Evolutionary conservation across 1,284 basidiomycete genomes (phyloP), one percentile per base, ranked within the genome.

Genomic region (Tilletia setariae): DNA sequence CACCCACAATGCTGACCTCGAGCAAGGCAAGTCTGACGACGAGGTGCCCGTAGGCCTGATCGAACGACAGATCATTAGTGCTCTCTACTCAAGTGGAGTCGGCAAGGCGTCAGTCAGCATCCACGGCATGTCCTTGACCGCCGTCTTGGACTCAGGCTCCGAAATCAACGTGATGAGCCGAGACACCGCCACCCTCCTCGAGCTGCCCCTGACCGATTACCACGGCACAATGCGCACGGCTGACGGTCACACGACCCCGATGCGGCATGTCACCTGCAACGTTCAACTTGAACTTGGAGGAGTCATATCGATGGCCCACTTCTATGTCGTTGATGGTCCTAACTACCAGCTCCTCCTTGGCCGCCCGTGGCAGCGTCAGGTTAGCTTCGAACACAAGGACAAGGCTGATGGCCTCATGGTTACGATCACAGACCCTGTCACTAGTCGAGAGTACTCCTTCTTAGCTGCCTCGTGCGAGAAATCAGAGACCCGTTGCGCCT

Each of bases 111-210:
- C 9, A 19, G 9, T 9, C 19, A 9, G 43, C 43, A 19, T 44
- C 43, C 19, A 9, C 9, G 43, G 43, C 43, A 44, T 44, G 43
- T 19, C 47, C 47, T n/a, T 49, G 19, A 49, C 47, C 19, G 47
- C 47, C 6, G 25, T 49, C 19, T 4, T 49, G 19, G 47, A 49
- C 47, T 8, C 47, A 6, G 47, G 47, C 4, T 49, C 47, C 19
- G 47, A 49, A 23, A 49, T 49, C 19, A 49, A 49, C 47, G 47
- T 49, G 6, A 49, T 49, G 19, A 49, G 47, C 25, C 47, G 47
- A 4, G 4, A 16, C 19, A 23, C 47, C 6, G 19, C 19, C 47
- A 19, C 19, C 4, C 6, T 7, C 6, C 47, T 49, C 4, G 6
- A 23, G 7, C 47, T n/a, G 6, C 8, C 47, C 4, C 47, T 49